phyloP scores from a whole-genome alignment of 2,329 filamentous ascomycete species.

The Aspergillus spinulosporus region DNA sequence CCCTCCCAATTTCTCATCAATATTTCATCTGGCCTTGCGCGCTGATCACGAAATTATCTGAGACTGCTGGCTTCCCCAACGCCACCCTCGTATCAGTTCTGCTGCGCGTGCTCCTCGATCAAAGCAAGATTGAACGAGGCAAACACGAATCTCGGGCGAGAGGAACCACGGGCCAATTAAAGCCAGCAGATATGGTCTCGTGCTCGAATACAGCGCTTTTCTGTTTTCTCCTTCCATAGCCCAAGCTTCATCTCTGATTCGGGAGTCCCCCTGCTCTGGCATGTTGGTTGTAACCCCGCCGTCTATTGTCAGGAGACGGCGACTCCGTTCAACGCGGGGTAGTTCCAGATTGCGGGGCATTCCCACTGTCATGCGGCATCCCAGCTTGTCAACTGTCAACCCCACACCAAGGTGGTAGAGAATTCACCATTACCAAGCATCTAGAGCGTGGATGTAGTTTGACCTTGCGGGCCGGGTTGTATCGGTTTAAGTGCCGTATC shows the following conservation, averaged over 20 bases:
- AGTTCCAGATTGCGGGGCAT: background rate
- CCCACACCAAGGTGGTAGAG: background rate
- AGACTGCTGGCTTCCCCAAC: background rate
- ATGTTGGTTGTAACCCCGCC: background rate
- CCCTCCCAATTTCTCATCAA: background rate
- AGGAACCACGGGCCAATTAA: background rate
- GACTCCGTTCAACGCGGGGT: slow-evolving; percentile 1
- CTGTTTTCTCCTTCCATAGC: background rate
- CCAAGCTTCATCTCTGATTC: background rate
- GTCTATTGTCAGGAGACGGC: background rate
- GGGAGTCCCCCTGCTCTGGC: background rate
- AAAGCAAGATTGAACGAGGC: background rate
- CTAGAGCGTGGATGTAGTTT: too few species aligned
- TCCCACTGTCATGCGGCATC: background rate
- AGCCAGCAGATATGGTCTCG: background rate
- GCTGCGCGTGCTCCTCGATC: background rate
- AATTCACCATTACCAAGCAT: too few species aligned
- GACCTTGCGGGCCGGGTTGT: too few species aligned
- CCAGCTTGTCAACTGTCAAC: background rate
- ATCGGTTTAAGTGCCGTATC: too few species aligned
- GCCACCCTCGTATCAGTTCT: background rate
- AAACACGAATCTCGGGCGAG: background rate
- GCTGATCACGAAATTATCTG: background rate
- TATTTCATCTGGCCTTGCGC: background rate
- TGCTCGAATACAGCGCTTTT: background rate